Base-by-base conservation (phyloP, 305 asterid species). In the Fraxinus platypoda region DNA sequence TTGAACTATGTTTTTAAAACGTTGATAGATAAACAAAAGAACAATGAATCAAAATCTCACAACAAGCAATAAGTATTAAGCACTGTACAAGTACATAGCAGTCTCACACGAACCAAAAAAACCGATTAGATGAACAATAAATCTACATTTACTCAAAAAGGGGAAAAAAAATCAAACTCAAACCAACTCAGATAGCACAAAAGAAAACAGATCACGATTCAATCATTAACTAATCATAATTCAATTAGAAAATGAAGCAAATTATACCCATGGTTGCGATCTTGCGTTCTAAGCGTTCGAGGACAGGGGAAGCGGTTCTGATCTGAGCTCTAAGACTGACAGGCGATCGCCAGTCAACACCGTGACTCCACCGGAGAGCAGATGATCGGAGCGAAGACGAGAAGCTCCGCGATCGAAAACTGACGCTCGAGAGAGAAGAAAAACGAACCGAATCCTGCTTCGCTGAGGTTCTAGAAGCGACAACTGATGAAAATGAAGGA, bases 241-340 rank as follows among this genome's bases (percentile, higher is more conserved):
- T 49, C 59, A 49, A 49, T 49, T 49, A 49, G 19, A 13, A 35
- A 43, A 78, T 15, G 23, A 83, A 76, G 35, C 68, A 3, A 80
- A 75, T 38, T 81, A 79, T 94, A 95, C 99, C 99, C 97, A 95
- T 94, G 68, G 97, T 86, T 68, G 94, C 87, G 80, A 93, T 82
- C 87, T 83, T 91, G 79, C 97, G 92, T 71, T 90, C 86, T 81
- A 93, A 89, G 1, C 88, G 90, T 72, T 93, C 93, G 81, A 94
- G 72, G 82, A 87, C 90, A 11, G 97, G 91, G 72, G 94, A 83
- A 0, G 84, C 80, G 2, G 88, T 76, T 79, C 92, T 90, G 93
- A 89, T 92, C 92, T 86, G 97, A 88, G 97, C 90, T 82, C 85
- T 83, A 31, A 90, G 90, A 89, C 89, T 88, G 73, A 83, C 78